Evolutionary conservation across 2,329 filamentous ascomycete species (phyloP), one percentile per base, ranked within the genome.

Genomic region (Fusarium begoniae): DNA sequence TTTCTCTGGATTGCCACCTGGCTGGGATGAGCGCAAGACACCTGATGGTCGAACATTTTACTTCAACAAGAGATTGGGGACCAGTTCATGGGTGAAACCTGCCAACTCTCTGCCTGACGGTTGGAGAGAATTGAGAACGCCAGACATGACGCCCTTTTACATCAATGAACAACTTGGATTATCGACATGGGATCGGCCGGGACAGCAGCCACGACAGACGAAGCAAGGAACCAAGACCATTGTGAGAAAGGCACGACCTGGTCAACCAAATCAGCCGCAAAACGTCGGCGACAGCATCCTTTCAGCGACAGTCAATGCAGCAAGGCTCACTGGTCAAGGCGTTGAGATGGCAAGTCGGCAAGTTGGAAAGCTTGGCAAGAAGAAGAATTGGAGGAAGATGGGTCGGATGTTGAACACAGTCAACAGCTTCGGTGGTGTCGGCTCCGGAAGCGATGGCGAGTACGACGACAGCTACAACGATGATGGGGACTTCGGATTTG

Each of bases 141-240:
- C 78, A 10, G 78, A 80, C 20, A 54, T 75, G n/a, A 66, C 70
- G 1, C 66, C 76, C 0, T 80, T 79, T 17, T 80, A 79, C 3
- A 60, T 79, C 40, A 77, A 80, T 2, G 78, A 80, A n/a, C 64
- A 56, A 2, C 38, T 80, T 0, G 78, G 70, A 4, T n/a, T 80
- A 4, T 75, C 76, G 2, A 70, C 77, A 0, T 80, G 79, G 79
- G 78, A 79, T 24, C 64, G 78, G n/a, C 79, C 78, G 6, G 79
- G 79, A 5, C 74, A 78, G 11, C 77, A 75, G 22, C 78, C 78
- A 10, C 73, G 56, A 37, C 56, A 66, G 15, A 56, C 63, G 0
- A 69, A 59, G 17, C 62, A 63, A n/a, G 40, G 51, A n/a, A 65
- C 32, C 1, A 70, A 55, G n/a, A 60, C 43, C 2, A 30, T 72